These are phyloP conservation scores for Dryadomyces quercus-mongolicae DNA, from an alignment of 2,329 filamentous ascomycete species.

Conservation along the genomic window DNA sequence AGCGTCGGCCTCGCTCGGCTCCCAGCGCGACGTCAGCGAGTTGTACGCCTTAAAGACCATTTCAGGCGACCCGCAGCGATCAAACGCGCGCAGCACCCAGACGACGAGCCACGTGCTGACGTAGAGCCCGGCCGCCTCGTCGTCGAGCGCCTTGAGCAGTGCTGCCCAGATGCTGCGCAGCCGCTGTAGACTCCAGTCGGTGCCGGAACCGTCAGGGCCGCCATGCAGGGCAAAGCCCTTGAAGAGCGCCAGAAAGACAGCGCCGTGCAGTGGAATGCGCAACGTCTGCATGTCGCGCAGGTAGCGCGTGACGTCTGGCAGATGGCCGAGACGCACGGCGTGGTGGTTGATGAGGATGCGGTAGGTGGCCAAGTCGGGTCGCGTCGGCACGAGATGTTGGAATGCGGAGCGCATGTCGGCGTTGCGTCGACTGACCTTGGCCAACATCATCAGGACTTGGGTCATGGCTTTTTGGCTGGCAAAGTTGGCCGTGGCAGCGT, in stretches of 20 bases:
- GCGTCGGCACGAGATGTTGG: constrained; percentile 53
- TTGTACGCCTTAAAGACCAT: constrained; percentile 43
- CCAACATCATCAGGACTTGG: constrained; percentile 45
- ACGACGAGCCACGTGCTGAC: constrained; percentile 50
- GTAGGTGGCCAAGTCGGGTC: constrained; percentile 69
- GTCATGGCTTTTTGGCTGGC: constrained; percentile 37
- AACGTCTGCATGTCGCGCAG: constrained; percentile 70
- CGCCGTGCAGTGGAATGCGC: constrained; percentile 56
- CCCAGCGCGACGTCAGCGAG: constrained; percentile 34
- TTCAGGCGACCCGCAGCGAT: constrained; percentile 40
- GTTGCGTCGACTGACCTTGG: constrained; percentile 39
- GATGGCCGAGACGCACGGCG: constrained; percentile 53
- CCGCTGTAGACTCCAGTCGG: constrained; percentile 60
- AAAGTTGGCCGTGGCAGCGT: constrained; percentile 22
- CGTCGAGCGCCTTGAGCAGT: constrained; percentile 44
- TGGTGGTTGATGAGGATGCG: constrained; percentile 68
- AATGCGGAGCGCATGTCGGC: constrained; percentile 38
- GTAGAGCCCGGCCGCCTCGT: constrained; percentile 31
- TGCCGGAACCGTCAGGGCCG: constrained; percentile 39
- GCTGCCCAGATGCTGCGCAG: constrained; percentile 57
- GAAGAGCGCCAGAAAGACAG: constrained; percentile 71
- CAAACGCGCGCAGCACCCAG: constrained; percentile 52
- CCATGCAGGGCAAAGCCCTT: constrained; percentile 72
- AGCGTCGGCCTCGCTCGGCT: constrained; percentile 25
- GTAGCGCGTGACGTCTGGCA: constrained; percentile 57